These are phyloP conservation scores for Trypanosoma platydactyli DNA, from an alignment of 208 protist genomes.

Conservation along the genomic window DNA sequence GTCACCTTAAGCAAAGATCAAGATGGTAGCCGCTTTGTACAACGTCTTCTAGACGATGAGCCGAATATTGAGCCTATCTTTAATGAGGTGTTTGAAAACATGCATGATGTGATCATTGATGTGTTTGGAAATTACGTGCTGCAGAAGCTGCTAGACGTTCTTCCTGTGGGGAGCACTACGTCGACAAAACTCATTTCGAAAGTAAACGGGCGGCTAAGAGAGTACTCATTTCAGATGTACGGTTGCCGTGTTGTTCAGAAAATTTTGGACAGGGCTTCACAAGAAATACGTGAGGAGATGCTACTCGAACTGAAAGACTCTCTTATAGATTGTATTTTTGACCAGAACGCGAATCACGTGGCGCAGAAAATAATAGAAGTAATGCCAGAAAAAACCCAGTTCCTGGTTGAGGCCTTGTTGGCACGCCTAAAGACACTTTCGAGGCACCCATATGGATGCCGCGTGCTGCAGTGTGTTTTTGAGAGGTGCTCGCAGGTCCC, in stretches of 20 bases:
- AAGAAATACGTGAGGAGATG: slow-evolving; percentile 37
- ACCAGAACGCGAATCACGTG: slow-evolving; percentile 99
- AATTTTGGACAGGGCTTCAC: slow-evolving; percentile 78
- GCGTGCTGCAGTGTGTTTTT: slow-evolving; percentile 97
- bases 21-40: slow-evolving; percentile 96
- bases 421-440: slow-evolving; percentile 87
- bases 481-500: slow-evolving; percentile 53
- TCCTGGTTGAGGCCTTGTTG: slow-evolving; percentile 94
- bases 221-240: slow-evolving; percentile 93
- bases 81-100: slow-evolving; percentile 79
- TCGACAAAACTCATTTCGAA: slow-evolving; percentile 45
- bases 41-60: slow-evolving; percentile 93
- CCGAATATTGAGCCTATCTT: slow-evolving; percentile 87
- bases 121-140: slow-evolving; percentile 99
- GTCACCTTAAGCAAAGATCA: slow-evolving; percentile 94
- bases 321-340: slow-evolving; percentile 94
- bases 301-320: slow-evolving; percentile 90
- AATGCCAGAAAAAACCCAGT: slow-evolving; percentile 78
- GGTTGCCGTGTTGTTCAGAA: slow-evolving; percentile 98
- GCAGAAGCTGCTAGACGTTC: slow-evolving; percentile 97
- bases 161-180: slow-evolving; percentile 38
- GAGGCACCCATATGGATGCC: slow-evolving; percentile 97
- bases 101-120: slow-evolving; percentile 90
- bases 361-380: slow-evolving; percentile 98
- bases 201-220: slow-evolving; percentile 84